Base-by-base conservation (phyloP, 148 eudicot species). In the Rhododendron henanense region DNA sequence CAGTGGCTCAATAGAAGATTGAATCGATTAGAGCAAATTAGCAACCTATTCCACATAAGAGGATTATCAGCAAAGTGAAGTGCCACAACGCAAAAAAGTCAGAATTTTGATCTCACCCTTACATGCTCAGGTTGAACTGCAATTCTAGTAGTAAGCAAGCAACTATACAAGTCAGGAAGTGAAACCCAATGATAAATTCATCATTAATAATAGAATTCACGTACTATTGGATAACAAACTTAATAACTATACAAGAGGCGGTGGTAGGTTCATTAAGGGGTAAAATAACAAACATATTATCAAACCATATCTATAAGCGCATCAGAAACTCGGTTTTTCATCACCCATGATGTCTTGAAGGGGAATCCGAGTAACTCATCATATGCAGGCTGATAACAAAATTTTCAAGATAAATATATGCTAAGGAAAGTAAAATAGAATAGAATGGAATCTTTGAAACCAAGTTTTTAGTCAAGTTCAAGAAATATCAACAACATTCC, bases 291-390 rank as follows among this genome's bases (percentile, higher is more conserved):
- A 55, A 55, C 61, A 55, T 55, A 55, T 1, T 15, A 55, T 16
- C 21, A 55, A 55, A 13, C 50, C 15, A 55, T 3, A 53, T 55
- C 61, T 55, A 55, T 18, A 55, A 55, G 61, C 6, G 61, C 78
- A 35, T 31, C 78, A 74, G 41, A 74, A 65, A 91, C 92, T 96
- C 96, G 95, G 98, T 87, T 90, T 90, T 73, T 86, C 94, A 93
- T 94, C 98, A 94, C 90, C 90, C 96, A 89, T 10, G 86, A 91
- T 50, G 96, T 96, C 94, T 84, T 95, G 98, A 96, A 96, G 98
- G 99, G 94, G 98, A 95, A 95, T 96, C 98, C 96, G 95, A 94
- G 92, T 87, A 88, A 87, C 84, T 96, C 97, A 86, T 95, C 99
- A 92, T 90, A 21, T 92, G 95, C 96, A 63, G 28, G 71, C 71